Percentiles rank a stretch among this genome's conserved stretches.
Conservation (phyloP, 1,284 basidiomycete species). For the Albatrellus sp. region DNA sequence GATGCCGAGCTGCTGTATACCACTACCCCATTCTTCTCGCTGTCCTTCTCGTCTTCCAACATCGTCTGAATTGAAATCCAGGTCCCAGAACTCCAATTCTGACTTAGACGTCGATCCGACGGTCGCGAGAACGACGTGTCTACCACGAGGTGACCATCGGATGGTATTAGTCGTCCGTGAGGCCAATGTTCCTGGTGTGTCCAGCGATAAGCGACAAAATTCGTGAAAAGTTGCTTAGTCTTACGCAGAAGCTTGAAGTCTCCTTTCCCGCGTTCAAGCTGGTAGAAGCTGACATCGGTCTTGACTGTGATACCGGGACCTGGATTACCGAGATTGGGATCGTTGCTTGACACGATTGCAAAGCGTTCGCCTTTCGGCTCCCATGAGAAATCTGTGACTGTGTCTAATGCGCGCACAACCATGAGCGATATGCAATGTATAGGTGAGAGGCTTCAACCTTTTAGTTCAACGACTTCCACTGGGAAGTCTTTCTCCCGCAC, state of each 20-base stretch:
- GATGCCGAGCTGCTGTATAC: constrained; percentile 78
- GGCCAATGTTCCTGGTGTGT: constrained; percentile 56
- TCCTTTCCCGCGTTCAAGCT: constrained; percentile 86
- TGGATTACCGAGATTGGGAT: constrained; percentile 86
- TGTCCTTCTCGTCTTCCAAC: constrained; percentile 46
- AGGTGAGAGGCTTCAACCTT: constrained; percentile 6
- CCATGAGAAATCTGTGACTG: constrained; percentile 97
- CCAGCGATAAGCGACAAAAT: neutral
- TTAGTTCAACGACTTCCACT: constrained; percentile 73
- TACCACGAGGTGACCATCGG: constrained; percentile 94
- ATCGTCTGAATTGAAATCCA: constrained; percentile 84
- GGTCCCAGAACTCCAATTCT: constrained; percentile 98
- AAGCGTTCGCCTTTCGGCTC: constrained; percentile 96
- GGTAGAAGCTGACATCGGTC: constrained; percentile 95
- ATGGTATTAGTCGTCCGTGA: constrained; percentile 90
- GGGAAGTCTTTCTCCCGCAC: constrained; percentile 97
- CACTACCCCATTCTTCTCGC: constrained; percentile 73
- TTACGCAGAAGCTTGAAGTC: constrained; percentile 86
- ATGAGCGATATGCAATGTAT: neutral
- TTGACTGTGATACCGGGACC: constrained; percentile 89
- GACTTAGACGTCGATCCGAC: constrained; percentile 93
- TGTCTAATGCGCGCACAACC: constrained; percentile 41
- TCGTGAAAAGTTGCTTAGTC: constrained; percentile 14
- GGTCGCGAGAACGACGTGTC: constrained; percentile 92
- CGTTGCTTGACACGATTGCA: constrained; percentile 89